Conservation (phyloP, 148 eudicot genomes). For the Chenopodium formosanum region DNA sequence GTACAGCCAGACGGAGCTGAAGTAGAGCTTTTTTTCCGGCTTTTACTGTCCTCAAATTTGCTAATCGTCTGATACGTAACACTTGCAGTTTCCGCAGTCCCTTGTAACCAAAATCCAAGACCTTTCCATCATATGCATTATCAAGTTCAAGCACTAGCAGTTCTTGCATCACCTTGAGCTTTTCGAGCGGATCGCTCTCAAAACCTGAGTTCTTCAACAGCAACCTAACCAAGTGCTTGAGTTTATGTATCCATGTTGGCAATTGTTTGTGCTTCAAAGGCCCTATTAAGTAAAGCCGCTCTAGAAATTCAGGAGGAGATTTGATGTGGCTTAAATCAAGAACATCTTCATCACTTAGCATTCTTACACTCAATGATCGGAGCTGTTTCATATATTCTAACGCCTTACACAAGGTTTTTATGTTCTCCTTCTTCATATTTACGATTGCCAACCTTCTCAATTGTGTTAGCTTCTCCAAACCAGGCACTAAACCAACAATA, state of each 20-base stretch:
- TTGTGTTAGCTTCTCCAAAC: not conserved
- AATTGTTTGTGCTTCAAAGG: not conserved
- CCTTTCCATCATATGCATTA: not conserved
- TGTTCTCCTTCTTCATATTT: not conserved
- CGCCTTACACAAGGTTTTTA: not conserved
- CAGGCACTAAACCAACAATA: not conserved
- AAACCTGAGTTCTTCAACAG: not conserved
- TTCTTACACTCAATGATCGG: not conserved
- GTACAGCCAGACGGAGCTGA: not conserved
- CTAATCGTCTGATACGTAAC: not conserved
- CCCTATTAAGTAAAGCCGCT: conserved; percentile 12
- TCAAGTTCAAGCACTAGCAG: conserved; percentile 7
- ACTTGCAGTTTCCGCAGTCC: conserved; percentile 1
- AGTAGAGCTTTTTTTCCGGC: not conserved
- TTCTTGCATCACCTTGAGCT: conserved; percentile 1
- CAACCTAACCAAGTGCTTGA: not conserved
- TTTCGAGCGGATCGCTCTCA: not conserved
- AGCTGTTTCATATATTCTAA: not conserved
- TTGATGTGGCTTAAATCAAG: not conserved
- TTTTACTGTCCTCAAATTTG: not conserved
- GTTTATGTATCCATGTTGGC: not conserved
- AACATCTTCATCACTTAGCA: not conserved
- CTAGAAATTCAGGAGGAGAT: not conserved
- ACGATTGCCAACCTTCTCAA: not conserved
- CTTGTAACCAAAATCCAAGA: not conserved